Percentiles rank a stretch among this genome's conserved stretches.
These are phyloP conservation scores for Gloeostereum incarnatum DNA, from an alignment of 768 basidiomycete genomes.

Conservation along the genomic window DNA sequence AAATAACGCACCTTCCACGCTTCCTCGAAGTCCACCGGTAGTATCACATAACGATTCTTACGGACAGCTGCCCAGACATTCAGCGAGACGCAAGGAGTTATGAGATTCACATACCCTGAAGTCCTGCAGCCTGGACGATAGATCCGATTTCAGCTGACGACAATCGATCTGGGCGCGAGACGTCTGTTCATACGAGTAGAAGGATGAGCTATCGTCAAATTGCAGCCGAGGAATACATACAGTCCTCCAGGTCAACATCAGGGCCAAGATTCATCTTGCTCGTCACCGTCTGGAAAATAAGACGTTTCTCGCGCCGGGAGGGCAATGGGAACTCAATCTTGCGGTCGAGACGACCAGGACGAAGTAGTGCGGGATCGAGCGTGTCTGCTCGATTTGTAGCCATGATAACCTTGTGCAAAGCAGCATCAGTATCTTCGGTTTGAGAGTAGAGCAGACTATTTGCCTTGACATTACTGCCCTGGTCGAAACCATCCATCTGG, in stretches of 20 bases:
- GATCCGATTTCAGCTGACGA: slow-evolving; percentile 95
- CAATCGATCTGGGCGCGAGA: slow-evolving; percentile 91
- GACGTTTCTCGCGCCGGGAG: slow-evolving; percentile 86
- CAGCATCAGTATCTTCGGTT: slow-evolving; percentile 3
- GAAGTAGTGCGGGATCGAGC: slow-evolving; percentile 91
- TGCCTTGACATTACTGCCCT: slow-evolving; percentile 97
- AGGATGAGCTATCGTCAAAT: neutral
- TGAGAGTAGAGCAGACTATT: slow-evolving; percentile 6
- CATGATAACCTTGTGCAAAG: slow-evolving; percentile 84
- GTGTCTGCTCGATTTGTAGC: slow-evolving; percentile 99
- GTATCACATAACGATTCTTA: slow-evolving; percentile 96
- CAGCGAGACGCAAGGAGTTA: neutral
- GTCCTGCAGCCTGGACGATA: slow-evolving; percentile 92
- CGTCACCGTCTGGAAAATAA: slow-evolving; percentile 98
- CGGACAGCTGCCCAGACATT: slow-evolving; percentile 64
- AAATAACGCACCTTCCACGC: slow-evolving; percentile 95
- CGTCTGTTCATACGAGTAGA: slow-evolving; percentile 45
- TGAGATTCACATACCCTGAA: slow-evolving; percentile 78
- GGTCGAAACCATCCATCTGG: slow-evolving; percentile 99
- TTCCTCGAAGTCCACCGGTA: slow-evolving; percentile 97
- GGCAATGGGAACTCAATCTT: slow-evolving; percentile 99
- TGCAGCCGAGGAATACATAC: slow-evolving; percentile 36
- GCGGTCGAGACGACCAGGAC: slow-evolving; percentile 94
- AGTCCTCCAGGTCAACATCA: slow-evolving; percentile 97
- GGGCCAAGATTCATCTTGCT: slow-evolving; percentile 96